Conservation (phyloP, 2,329 filamentous ascomycete species). For the Cordyceps fumosorosea region DNA sequence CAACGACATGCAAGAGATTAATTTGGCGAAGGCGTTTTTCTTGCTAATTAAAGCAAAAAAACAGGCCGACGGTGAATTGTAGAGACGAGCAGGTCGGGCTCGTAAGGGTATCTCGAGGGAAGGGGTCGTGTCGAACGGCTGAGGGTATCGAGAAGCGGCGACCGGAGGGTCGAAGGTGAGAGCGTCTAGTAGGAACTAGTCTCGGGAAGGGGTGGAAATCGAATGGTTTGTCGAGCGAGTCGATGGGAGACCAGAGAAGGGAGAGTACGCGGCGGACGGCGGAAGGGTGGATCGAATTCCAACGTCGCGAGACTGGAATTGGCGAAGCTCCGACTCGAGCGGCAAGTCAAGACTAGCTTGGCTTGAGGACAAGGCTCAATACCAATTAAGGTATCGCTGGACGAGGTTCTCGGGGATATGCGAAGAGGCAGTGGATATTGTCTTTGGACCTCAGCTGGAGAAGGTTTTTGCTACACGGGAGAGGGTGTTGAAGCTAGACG, state of each 20-base stretch:
- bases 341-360: conserved; percentile 6
- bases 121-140: not conserved
- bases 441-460: not conserved
- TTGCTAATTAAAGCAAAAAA: conserved; percentile 11
- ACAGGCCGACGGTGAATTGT: not conserved
- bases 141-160: conserved; percentile 1
- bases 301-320: conserved; percentile 12
- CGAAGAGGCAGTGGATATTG: conserved; percentile 10
- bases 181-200: conserved; percentile 9
- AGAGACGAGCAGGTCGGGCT: not conserved
- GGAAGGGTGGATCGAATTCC: conserved; percentile 17
- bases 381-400: conserved; percentile 33
- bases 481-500: not conserved
- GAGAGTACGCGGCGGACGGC: conserved; percentile 6
- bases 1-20: conserved; percentile 8
- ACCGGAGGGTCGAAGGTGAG: not conserved
- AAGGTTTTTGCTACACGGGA: not conserved
- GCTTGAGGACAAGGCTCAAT: conserved; percentile 25
- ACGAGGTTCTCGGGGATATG: conserved; percentile 24
- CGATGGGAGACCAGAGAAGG: conserved; percentile 15
- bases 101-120: conserved; percentile 3
- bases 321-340: not conserved
- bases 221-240: conserved; percentile 4
- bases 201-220: conserved; percentile 9
- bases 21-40: not conserved